Evolutionary conservation across 805 yeast genomes (phyloP).

Genomic region (Hagleromyces aurorensis): DNA sequence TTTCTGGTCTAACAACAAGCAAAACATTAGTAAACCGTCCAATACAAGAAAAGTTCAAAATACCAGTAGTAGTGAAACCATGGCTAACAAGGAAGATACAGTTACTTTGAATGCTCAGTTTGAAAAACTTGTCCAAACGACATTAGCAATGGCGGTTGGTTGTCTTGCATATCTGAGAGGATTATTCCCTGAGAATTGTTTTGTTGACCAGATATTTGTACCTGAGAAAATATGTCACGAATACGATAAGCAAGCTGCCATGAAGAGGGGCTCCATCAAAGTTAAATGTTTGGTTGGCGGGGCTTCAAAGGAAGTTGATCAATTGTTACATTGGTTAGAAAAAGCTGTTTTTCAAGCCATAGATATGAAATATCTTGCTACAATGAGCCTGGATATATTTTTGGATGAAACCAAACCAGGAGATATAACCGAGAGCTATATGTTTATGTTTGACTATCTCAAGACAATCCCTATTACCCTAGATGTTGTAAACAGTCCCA

Average conservation of each 20-base stretch:
- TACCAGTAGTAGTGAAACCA: constrained; percentile 9
- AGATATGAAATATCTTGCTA: constrained; percentile 35
- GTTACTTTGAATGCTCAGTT: constrained; percentile 34
- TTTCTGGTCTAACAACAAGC: too few relatives aligned
- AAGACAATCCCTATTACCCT: constrained; percentile 23
- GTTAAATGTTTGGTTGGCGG: constrained; percentile 45
- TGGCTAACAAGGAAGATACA: constrained; percentile 14
- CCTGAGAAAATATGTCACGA: constrained; percentile 30
- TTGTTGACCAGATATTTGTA: constrained; percentile 40
- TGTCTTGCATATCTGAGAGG: constrained; percentile 52
- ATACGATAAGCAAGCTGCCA: constrained; percentile 19
- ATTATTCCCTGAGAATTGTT: constrained; percentile 47
- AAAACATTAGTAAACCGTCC: constrained; percentile 1
- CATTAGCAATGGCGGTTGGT: constrained; percentile 46
- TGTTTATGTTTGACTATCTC: constrained; percentile 41
- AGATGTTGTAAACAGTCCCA: constrained; percentile 11
- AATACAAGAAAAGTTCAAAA: background rate
- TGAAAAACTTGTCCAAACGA: constrained; percentile 40
- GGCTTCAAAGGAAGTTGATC: constrained; percentile 39
- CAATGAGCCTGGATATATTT: constrained; percentile 40
- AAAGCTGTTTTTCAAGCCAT: constrained; percentile 41
- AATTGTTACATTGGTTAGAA: constrained; percentile 47
- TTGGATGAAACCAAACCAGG: constrained; percentile 37
- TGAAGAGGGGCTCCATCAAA: constrained; percentile 32
- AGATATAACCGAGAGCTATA: constrained; percentile 42